Evolutionary conservation across 192 early-diverging fungal genomes (phyloP).

Genomic region (Podila epicladia): DNA sequence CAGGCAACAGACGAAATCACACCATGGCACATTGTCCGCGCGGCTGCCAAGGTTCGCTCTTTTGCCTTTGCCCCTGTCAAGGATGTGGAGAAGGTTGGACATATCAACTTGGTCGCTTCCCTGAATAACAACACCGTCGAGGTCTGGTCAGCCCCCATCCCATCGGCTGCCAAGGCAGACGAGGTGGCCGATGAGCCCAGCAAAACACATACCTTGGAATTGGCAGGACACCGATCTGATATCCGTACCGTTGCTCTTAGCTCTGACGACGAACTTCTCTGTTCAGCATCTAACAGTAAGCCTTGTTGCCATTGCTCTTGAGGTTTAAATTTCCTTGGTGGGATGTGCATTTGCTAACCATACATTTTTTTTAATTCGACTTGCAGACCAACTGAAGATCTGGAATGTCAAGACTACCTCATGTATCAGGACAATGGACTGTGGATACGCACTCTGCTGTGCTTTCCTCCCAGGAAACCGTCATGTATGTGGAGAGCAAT

Average conservation of each 20-base stretch:
- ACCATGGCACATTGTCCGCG: slow-evolving; percentile 74
- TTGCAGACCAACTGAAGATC: slow-evolving; percentile 78
- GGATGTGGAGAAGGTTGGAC: slow-evolving; percentile 58
- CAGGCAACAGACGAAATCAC: slow-evolving; percentile 83
- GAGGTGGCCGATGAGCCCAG: slow-evolving; percentile 74
- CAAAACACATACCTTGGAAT: slow-evolving; percentile 76
- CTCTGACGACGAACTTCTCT: slow-evolving; percentile 87
- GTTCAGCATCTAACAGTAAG: slow-evolving; percentile 84
- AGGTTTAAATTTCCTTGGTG: neutral
- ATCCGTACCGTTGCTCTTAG: slow-evolving; percentile 90
- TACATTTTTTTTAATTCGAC: neutral
- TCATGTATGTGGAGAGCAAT: slow-evolving; percentile 52
- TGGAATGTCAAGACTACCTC: slow-evolving; percentile 88
- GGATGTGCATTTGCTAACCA: neutral
- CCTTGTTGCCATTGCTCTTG: neutral
- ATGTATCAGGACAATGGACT: slow-evolving; percentile 91
- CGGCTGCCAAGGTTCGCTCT: slow-evolving; percentile 82
- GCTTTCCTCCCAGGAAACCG: slow-evolving; percentile 93
- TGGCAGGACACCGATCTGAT: slow-evolving; percentile 91
- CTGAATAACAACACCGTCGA: slow-evolving; percentile 89
- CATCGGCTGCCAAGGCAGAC: slow-evolving; percentile 66
- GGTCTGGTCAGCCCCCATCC: slow-evolving; percentile 74
- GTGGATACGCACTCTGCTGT: slow-evolving; percentile 92
- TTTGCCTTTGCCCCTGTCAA: slow-evolving; percentile 75
- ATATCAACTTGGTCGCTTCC: slow-evolving; percentile 69